Evolutionary conservation across 164 flowering plant species (phyloP), one percentile per base, ranked within the genome.

Genomic region (Stephania cephalantha): DNA sequence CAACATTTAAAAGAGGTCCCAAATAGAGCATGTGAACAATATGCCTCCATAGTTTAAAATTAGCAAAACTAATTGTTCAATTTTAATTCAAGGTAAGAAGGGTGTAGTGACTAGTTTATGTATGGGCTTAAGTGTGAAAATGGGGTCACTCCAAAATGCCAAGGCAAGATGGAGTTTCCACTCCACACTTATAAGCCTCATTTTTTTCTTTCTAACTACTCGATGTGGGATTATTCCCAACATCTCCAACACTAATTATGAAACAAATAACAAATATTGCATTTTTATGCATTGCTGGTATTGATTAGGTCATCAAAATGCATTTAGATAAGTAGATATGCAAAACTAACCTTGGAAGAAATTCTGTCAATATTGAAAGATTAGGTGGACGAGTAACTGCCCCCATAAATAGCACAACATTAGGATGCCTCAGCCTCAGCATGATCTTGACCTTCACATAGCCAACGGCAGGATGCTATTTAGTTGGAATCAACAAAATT

Each of bases 381-480:
- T 93, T 86, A 9, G 99, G 99, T 35, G 97, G 90, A 18, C 90
- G 90, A 63, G 97, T 91, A 73, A 96, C 96, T 15, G 98, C 99
- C 73, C 99, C 99, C 99, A 93, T 96, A 84, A 96, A 93, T 80
- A 96, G 98, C 77, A 96, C 98, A 71, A 93, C 95, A 87, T 96
- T 96, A 31, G 99, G 99, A 84, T 96, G 99, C 55, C 98, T 86
- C 81, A 96, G 81, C 83, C 98, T 91, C 72, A 88, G 83, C 99
- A 96, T 96, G 78, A 96, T 87, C 72, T 87, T 92, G 73, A 90
- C 81, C 99, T 95, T 87, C 84, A 82, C 5, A 71, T 78, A 50
- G 75, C 70, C 82, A 73, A 48, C 71, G 71, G 46, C 25, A 73
- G 4, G 50, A 69, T 45, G 52, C 25, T 74, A 45, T 58, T 3